Evolutionary conservation across 1,284 basidiomycete genomes (phyloP), one percentile per base, ranked within the genome.

Genomic region (Afroboletus lepidellus): DNA sequence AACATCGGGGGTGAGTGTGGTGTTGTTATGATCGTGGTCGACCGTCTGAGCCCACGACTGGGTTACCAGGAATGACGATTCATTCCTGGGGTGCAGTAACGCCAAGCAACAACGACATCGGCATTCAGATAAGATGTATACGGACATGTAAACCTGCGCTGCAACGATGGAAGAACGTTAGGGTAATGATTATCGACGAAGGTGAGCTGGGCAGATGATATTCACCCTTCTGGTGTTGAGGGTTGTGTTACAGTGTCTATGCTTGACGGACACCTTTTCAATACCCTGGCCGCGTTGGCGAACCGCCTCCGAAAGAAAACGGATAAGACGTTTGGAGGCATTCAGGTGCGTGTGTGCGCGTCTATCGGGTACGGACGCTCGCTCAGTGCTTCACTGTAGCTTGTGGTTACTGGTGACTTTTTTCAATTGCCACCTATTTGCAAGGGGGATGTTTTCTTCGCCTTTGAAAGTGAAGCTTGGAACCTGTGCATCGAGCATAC

Each of bases 331-430:
- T 94, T 92, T 59, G 92, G 92, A 25, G 90, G 90, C 2, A 87
- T 94, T n/a, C 87, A 90, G 74, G 84, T 83, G 50, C n/a, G 68
- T 55, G 1, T 41, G 9, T 50, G 38, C 38, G 18, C 13, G 6
- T 36, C 15, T 2, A 24, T 46, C 9, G 5, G 30, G 29, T 20
- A 13, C 33, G 2, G 20, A 37, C 12, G 21, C 12, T 24, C n/a
- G 5, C 42, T 57, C 32, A 51, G 36, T 6, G 29, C 23, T 21
- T 8, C 29, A 13, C 11, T 33, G 23, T 21, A 69, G 79, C 74
- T 94, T 52, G 80, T 94, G 48, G 73, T 92, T n/a, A 89, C 89
- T 0, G 91, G 92, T 7, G 91, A 94, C 68, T 94, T 94, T 69
- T 92, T 92, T 71, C 92, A 95, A 68, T 76, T 95, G 1, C 92